These are phyloP conservation scores for Grammothele lineata DNA, from an alignment of 768 basidiomycete genomes.

Conservation along the genomic window DNA sequence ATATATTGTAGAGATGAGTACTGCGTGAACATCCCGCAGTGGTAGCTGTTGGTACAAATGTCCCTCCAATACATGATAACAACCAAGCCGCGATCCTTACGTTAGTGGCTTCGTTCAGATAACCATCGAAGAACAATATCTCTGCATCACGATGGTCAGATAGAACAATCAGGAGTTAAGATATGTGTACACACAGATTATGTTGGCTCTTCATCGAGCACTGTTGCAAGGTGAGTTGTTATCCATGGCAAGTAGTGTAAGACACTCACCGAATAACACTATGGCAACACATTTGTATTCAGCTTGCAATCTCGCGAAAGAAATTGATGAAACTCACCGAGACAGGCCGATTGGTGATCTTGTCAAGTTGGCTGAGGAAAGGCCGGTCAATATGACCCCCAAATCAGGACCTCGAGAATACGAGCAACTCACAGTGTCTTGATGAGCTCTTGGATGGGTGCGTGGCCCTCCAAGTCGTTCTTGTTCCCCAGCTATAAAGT, in stretches of 20 bases:
- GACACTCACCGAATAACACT: slow-evolving; percentile 76
- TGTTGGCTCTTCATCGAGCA: slow-evolving; percentile 97
- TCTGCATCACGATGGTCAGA: slow-evolving; percentile 31
- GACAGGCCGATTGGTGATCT: slow-evolving; percentile 74
- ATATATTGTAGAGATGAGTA: too few species aligned
- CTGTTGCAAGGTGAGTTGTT: slow-evolving; percentile 34
- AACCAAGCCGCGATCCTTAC: too few species aligned
- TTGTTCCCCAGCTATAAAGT: slow-evolving; percentile 81
- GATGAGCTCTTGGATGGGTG: slow-evolving; percentile 81
- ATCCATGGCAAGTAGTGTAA: neutral
- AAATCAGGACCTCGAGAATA: neutral
- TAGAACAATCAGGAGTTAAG: too few species aligned
- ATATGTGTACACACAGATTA: slow-evolving; percentile 54
- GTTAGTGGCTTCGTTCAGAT: slow-evolving; percentile 64
- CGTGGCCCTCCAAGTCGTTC: slow-evolving; percentile 78
- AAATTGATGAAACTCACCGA: slow-evolving; percentile 53
- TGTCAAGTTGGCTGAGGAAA: slow-evolving; percentile 61
- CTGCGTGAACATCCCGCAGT: too few species aligned
- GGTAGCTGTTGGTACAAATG: too few species aligned
- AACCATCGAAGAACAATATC: slow-evolving; percentile 92
- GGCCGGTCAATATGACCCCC: neutral
- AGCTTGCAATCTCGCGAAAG: too few species aligned
- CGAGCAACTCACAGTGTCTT: slow-evolving; percentile 53
- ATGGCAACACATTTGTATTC: neutral
- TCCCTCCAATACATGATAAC: too few species aligned